These are phyloP conservation scores for Scalesia atractyloides DNA, from an alignment of 129 eudicot genomes.

Conservation along the genomic window DNA sequence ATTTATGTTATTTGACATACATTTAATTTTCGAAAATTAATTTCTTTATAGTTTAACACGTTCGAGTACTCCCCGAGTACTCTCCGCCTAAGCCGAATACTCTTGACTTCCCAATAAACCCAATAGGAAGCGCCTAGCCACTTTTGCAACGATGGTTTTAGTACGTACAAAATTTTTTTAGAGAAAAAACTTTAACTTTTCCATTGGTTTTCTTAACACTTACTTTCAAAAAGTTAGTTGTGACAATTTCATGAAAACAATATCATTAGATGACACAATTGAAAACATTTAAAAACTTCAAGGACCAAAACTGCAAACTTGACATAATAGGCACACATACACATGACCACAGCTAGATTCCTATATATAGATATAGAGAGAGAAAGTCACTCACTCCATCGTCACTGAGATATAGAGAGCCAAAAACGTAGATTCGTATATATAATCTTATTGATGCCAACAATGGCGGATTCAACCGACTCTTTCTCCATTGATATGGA, in stretches of 20 bases:
- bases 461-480: constrained; percentile 85
- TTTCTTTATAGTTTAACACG: too few species aligned
- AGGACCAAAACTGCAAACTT: constrained; percentile 17
- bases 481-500: constrained; percentile 85
- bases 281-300: constrained; percentile 1
- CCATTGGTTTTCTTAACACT: background rate
- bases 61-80: too few species aligned
- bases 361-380: constrained; percentile 33
- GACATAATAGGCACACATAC: constrained; percentile 14
- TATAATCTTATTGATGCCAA: constrained; percentile 38
- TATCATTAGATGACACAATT: background rate
- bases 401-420: constrained; percentile 31
- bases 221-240: background rate
- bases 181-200: too few species aligned
- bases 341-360: constrained; percentile 22
- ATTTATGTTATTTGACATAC: too few species aligned
- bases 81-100: too few species aligned
- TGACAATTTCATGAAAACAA: background rate
- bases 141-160: too few species aligned
- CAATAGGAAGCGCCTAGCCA: too few species aligned
- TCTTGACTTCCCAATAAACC: too few species aligned
- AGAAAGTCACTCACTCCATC: constrained; percentile 15
- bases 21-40: too few species aligned
- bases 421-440: constrained; percentile 50
- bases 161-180: too few species aligned